Evolutionary conservation across 2,329 filamentous ascomycete species (phyloP).

Genomic region (Rhytidhysteron rufulum): DNA sequence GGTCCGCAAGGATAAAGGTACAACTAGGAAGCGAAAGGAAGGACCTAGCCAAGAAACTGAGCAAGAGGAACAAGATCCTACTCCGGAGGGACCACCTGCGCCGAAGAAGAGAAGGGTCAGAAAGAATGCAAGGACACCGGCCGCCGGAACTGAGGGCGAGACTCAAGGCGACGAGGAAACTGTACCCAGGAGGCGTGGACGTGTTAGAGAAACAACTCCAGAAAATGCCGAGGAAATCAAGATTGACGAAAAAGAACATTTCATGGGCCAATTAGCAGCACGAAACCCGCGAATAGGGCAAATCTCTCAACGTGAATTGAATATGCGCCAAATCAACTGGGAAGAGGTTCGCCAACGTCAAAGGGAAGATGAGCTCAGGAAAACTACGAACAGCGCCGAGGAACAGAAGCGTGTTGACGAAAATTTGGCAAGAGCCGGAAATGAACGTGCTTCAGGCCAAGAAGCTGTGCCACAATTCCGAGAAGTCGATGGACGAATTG

Average conservation of each 20-base stretch:
- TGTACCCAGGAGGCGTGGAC: constrained; percentile 5
- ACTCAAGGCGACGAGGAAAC: constrained; percentile 9
- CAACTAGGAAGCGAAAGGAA: constrained; percentile 6
- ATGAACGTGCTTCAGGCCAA: constrained; percentile 7
- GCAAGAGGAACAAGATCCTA: background rate
- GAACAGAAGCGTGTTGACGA: constrained; percentile 21
- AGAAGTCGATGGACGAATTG: constrained; percentile 65
- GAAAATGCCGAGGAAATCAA: constrained; percentile 35
- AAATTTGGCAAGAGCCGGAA: constrained; percentile 14
- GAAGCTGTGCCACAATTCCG: constrained; percentile 52
- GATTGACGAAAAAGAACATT: constrained; percentile 64
- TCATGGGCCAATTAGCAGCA: constrained; percentile 68
- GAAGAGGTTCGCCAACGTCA: constrained; percentile 44
- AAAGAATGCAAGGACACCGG: constrained; percentile 7
- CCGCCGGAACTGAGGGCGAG: background rate
- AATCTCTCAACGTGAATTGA: constrained; percentile 69
- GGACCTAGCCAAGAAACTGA: background rate
- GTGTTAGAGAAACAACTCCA: constrained; percentile 15
- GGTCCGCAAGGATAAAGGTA: constrained; percentile 7
- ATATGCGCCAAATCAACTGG: constrained; percentile 65
- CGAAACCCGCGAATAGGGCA: constrained; percentile 64
- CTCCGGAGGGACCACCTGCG: background rate
- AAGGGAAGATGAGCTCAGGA: constrained; percentile 28
- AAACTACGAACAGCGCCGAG: constrained; percentile 16
- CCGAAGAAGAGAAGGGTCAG: constrained; percentile 1